Evolutionary conservation across 129 eudicot species (phyloP), one percentile per base, ranked within the genome.

Genomic region (Artemisia tridentata): DNA sequence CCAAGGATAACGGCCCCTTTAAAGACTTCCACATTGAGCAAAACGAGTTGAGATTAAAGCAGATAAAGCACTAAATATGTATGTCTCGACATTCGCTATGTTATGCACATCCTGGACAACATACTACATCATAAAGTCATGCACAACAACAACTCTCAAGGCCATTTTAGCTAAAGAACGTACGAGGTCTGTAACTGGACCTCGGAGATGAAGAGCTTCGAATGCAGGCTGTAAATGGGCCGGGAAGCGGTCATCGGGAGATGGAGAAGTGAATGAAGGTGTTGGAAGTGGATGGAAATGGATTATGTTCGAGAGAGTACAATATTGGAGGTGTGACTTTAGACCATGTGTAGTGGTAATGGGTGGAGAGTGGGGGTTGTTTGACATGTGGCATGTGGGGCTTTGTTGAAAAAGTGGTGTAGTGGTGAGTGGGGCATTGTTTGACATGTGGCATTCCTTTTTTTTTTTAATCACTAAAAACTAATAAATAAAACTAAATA

Each of bases 21-120:
- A 20, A 2, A 8, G 2, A 8, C 18, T 2, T 57, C 80, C 80
- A 79, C 58, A 7, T 9, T 6, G 10, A 15, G 3, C 74, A 81
- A 43, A 55, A 76, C 1, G 53, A 0, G 4, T 61, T 18, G 48
- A 77, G n/a, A n/a, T n/a, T n/a, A n/a, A 80, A 14, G 66, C 53
- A 0, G 81, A 82, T 0, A 68, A 11, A 2, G 78, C 45, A 1
- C 49, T 71, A 20, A 86, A 83, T n/a, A 57, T 29, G 55, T 83
- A 83, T 23, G 82, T 50, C 55, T 84, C 90, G 0, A 78, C 88
- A 7, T 89, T 89, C 7, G 86, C 71, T 3, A 86, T 38, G 1
- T 53, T 7, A 5, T 20, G 46, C 17, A 69, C 54, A 46, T 80
- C 92, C 56, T 84, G 88, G 10, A 89, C 78, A 0, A 84, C 86